Evolutionary conservation across 2,329 filamentous ascomycete genomes (phyloP).

Genomic region (Dissoconium aciculare): DNA sequence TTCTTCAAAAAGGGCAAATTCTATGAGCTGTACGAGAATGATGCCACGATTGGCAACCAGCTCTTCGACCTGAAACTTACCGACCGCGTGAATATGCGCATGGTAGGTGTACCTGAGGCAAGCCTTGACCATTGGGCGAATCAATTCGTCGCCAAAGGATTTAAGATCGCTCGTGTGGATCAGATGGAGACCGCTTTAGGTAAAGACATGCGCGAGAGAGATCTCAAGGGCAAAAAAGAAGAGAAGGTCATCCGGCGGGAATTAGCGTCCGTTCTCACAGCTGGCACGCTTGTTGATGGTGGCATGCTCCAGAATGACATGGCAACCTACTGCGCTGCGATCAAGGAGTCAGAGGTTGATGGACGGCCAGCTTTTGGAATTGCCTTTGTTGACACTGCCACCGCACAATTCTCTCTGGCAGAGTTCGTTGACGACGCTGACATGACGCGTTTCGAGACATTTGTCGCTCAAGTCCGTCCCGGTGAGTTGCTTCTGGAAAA

Average conservation of each 20-base stretch:
- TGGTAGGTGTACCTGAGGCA: constrained; percentile 94
- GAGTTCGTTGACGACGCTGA: constrained; percentile 85
- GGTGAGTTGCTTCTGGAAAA: constrained; percentile 84
- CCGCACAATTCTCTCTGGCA: constrained; percentile 85
- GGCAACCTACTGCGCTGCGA: constrained; percentile 88
- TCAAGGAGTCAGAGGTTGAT: constrained; percentile 58
- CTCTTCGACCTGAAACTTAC: constrained; percentile 96
- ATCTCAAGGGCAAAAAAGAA: constrained; percentile 47
- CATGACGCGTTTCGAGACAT: constrained; percentile 91
- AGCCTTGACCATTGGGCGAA: constrained; percentile 96
- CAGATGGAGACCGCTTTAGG: constrained; percentile 91
- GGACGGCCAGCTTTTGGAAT: constrained; percentile 75
- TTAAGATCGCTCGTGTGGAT: constrained; percentile 91
- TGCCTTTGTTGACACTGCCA: constrained; percentile 88
- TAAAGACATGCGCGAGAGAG: constrained; percentile 97
- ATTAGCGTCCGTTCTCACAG: constrained; percentile 77
- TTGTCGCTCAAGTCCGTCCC: constrained; percentile 81
- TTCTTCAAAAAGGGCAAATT: constrained; percentile 99
- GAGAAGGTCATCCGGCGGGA: constrained; percentile 92
- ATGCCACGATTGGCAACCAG: constrained; percentile 90
- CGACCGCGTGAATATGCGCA: constrained; percentile 96
- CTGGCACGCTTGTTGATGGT: constrained; percentile 84
- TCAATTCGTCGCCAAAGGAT: constrained; percentile 95
- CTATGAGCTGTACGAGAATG: constrained; percentile 95
- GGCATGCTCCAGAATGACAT: constrained; percentile 97